A percentile compares a stretch with the other conserved stretches of the same genome.
Conservation (phyloP, 2,329 filamentous ascomycete species). For the Capronia epimyces region DNA sequence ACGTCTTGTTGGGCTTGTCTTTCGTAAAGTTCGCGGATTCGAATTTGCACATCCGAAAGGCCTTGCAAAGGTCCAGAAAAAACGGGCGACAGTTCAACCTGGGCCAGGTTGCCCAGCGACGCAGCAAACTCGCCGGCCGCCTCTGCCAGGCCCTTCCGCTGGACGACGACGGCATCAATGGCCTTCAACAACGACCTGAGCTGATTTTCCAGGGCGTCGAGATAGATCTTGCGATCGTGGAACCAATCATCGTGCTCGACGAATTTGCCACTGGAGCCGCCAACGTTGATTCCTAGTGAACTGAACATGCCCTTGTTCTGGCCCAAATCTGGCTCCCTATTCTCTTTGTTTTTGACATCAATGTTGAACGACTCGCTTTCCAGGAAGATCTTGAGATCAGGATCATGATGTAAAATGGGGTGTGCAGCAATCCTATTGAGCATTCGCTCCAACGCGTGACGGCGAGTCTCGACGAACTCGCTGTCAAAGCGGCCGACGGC, state of each 20-base stretch:
- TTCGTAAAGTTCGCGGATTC: constrained; percentile 91
- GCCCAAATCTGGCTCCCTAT: constrained; percentile 74
- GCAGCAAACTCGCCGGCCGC: constrained; percentile 88
- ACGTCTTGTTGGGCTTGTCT: constrained; percentile 96
- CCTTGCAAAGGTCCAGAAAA: constrained; percentile 86
- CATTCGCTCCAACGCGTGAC: constrained; percentile 93
- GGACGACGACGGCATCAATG: constrained; percentile 84
- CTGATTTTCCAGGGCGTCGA: constrained; percentile 89
- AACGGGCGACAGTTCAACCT: constrained; percentile 83
- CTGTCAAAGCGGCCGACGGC: constrained; percentile 92
- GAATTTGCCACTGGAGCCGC: constrained; percentile 72
- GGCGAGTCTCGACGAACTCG: constrained; percentile 90
- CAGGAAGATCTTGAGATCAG: constrained; percentile 89
- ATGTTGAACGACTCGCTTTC: constrained; percentile 95
- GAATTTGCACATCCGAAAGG: constrained; percentile 85
- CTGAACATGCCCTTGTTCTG: constrained; percentile 94
- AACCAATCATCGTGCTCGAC: constrained; percentile 99
- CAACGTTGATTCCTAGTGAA: constrained; percentile 71
- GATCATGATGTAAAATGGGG: constrained; percentile 84
- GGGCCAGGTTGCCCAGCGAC: constrained; percentile 85
- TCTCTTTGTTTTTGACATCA: constrained; percentile 96
- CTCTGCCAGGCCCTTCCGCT: constrained; percentile 89
- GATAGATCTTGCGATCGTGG: constrained; percentile 88
- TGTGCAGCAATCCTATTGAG: constrained; percentile 91
- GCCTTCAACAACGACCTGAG: constrained; percentile 85